These are phyloP conservation scores for Ochromonas danica DNA, from an alignment of 108 stramenopile genomes.

Conservation along the genomic window DNA sequence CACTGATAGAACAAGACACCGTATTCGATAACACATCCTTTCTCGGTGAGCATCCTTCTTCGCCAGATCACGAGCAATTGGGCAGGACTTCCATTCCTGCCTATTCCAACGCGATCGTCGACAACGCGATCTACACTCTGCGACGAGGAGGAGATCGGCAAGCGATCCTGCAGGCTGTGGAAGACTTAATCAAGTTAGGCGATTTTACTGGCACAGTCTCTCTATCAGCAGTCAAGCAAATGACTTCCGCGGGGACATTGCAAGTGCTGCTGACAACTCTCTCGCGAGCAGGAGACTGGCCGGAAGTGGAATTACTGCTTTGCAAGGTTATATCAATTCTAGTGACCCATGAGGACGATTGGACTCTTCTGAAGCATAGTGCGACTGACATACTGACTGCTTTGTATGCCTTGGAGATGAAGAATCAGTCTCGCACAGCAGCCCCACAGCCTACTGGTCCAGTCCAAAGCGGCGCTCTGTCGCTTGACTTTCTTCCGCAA, in stretches of 20 bases:
- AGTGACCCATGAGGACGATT: conserved; percentile 6
- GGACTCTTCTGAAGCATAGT: background rate
- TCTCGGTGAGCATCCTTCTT: background rate
- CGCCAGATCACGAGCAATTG: background rate
- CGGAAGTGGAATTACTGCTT: background rate
- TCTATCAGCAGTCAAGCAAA: background rate
- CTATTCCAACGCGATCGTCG: background rate
- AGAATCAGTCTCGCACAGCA: background rate
- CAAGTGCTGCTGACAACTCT: background rate
- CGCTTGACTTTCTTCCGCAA: background rate
- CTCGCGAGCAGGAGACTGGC: background rate
- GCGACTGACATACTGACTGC: background rate
- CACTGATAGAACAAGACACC: background rate
- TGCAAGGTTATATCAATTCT: conserved; percentile 1
- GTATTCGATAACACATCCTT: background rate
- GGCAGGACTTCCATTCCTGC: background rate
- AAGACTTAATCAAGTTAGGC: background rate
- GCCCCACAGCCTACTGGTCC: background rate
- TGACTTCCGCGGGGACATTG: background rate
- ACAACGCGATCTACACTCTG: background rate
- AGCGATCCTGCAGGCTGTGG: background rate
- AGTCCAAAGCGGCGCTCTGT: background rate
- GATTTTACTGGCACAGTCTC: background rate
- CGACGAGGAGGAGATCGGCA: background rate
- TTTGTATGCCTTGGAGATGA: background rate